Evolutionary conservation across 1,284 basidiomycete species (phyloP).

Genomic region (Schizopora paradoxa): DNA sequence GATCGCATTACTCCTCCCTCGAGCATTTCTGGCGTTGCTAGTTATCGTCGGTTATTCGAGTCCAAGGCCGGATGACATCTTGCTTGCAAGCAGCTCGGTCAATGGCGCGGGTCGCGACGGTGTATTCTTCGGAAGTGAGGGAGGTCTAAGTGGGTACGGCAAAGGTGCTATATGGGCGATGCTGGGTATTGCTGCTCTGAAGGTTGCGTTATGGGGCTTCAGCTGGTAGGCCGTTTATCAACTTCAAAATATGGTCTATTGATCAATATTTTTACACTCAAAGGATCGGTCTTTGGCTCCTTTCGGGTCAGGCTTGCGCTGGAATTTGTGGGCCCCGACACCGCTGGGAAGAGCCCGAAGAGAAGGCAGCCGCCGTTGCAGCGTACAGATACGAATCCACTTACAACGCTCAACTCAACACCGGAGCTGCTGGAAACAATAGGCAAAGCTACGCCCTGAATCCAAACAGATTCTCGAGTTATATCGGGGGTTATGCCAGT

Average conservation of each 20-base stretch:
- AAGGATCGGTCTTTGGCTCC: conserved; percentile 70
- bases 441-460: too few species aligned
- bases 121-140: conserved; percentile 67
- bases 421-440: too few species aligned
- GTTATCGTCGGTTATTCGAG: conserved; percentile 62
- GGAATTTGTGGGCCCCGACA: conserved; percentile 78
- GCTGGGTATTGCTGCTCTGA: conserved; percentile 70
- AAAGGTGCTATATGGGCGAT: conserved; percentile 71
- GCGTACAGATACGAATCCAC: too few species aligned
- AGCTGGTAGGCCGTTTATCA: conserved; percentile 52
- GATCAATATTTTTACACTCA: conserved; percentile 1
- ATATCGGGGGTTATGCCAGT: too few species aligned
- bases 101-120: conserved; percentile 52
- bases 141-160: conserved; percentile 67
- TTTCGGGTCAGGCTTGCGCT: conserved; percentile 67
- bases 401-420: too few species aligned
- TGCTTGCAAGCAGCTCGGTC: conserved; percentile 42
- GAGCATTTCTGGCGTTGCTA: conserved; percentile 67
- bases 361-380: too few species aligned
- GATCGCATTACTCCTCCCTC: conserved; percentile 69
- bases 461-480: too few species aligned
- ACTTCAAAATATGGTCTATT: neutral
- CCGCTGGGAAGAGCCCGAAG: conserved; percentile 74
- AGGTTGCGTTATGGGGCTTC: conserved; percentile 53
- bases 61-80: conserved; percentile 41